Evolutionary conservation across 2,329 filamentous ascomycete genomes (phyloP).

Genomic region (Fusarium sp.): DNA sequence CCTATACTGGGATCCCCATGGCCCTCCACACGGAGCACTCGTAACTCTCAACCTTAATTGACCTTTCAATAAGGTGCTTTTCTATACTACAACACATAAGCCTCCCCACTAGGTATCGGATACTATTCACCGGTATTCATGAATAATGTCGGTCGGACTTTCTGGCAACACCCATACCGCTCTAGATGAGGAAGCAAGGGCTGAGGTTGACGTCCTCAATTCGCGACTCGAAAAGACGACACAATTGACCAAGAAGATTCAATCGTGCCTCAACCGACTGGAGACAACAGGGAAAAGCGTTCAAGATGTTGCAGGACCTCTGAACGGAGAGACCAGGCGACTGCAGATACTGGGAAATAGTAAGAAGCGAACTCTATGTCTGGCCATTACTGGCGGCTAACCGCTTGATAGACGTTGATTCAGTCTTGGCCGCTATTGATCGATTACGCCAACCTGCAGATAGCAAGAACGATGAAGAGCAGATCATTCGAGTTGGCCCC

Average conservation of each 20-base stretch:
- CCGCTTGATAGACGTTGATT: constrained; percentile 77
- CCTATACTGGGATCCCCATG: constrained; percentile 1
- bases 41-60: constrained; percentile 1
- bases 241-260: constrained; percentile 94
- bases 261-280: constrained; percentile 84
- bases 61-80: constrained; percentile 2
- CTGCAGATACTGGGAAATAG: constrained; percentile 89
- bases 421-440: constrained; percentile 87
- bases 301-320: constrained; percentile 89
- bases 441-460: constrained; percentile 90
- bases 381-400: constrained; percentile 25
- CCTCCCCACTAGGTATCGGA: neutral
- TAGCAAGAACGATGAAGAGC: constrained; percentile 90
- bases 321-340: constrained; percentile 91
- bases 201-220: constrained; percentile 77
- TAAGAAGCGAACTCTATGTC: constrained; percentile 49
- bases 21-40: constrained; percentile 12
- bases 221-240: constrained; percentile 90
- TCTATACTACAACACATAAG: neutral
- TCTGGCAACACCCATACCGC: constrained; percentile 60
- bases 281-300: constrained; percentile 92
- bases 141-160: constrained; percentile 65
- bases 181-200: constrained; percentile 75
- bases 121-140: neutral
- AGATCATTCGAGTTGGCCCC: constrained; percentile 89